A percentile compares a stretch with the other conserved stretches of the same genome.
These are phyloP conservation scores for Endotrypanum monterogeii DNA, from an alignment of 208 protist genomes.

Conservation along the genomic window DNA sequence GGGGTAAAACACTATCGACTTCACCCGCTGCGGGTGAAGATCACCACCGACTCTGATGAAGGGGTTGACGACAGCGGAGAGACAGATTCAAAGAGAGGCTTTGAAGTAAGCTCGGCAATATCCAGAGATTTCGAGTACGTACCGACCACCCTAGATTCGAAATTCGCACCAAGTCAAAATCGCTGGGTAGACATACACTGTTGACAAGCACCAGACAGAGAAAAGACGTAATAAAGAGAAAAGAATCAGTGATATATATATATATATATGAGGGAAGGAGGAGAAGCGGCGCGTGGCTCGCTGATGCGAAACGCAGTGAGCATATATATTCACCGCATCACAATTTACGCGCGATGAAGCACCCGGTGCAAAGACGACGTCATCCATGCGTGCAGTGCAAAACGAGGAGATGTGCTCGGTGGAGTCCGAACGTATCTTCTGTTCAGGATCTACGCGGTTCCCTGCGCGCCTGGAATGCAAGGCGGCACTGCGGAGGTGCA, in stretches of 20 bases:
- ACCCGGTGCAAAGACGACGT: not conserved
- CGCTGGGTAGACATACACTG: not conserved
- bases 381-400: not conserved
- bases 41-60: not conserved
- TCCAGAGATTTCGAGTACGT: not conserved
- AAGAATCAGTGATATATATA: not conserved
- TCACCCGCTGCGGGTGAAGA: not conserved
- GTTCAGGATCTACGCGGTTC: not conserved
- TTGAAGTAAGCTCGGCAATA: constrained; percentile 4
- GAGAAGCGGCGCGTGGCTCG: not conserved
- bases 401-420: not conserved
- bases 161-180: no score
- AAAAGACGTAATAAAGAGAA: no score
- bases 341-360: not conserved
- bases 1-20: no score
- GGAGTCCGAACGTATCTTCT: not conserved
- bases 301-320: not conserved
- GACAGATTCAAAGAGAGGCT: no score
- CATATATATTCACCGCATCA: not conserved
- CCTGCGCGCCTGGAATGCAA: no score
- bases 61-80: no score
- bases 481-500: no score
- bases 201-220: not conserved
- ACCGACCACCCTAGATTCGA: no score
- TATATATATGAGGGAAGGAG: no score